Conservation (phyloP, 2,329 filamentous ascomycete genomes). For the Penicillium sclerotigenum region DNA sequence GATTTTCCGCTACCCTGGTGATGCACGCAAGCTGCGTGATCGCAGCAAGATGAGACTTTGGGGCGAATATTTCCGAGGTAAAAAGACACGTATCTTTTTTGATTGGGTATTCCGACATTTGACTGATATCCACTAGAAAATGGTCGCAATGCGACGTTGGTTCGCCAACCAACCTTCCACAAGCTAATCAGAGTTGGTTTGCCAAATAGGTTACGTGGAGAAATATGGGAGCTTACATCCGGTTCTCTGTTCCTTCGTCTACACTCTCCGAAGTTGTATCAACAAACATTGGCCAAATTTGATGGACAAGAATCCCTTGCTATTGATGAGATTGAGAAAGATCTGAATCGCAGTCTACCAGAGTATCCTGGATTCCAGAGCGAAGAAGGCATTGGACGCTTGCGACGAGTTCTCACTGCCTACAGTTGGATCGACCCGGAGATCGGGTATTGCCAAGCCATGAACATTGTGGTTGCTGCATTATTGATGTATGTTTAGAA, state of each 20-base stretch:
- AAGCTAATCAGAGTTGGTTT: slow-evolving; percentile 94
- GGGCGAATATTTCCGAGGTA: slow-evolving; percentile 82
- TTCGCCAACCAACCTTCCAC: slow-evolving; percentile 95
- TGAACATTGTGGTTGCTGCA: slow-evolving; percentile 99
- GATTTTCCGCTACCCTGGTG: slow-evolving; percentile 90
- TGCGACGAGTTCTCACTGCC: slow-evolving; percentile 87
- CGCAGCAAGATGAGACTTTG: slow-evolving; percentile 96
- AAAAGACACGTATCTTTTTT: slow-evolving; percentile 8
- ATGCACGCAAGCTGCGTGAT: slow-evolving; percentile 88
- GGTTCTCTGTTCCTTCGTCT: slow-evolving; percentile 86
- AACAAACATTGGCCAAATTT: slow-evolving; percentile 78
- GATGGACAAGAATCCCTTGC: slow-evolving; percentile 85
- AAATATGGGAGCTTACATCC: slow-evolving; percentile 93
- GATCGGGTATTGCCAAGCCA: slow-evolving; percentile 97
- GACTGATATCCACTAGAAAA: slow-evolving; percentile 60
- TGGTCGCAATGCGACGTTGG: slow-evolving; percentile 83
- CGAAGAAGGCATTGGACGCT: slow-evolving; percentile 85
- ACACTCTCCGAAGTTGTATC: slow-evolving; percentile 78
- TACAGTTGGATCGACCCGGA: slow-evolving; percentile 97
- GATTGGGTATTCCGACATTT: neutral
- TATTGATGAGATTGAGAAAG: slow-evolving; percentile 98
- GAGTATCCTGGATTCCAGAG: slow-evolving; percentile 98
- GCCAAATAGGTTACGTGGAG: slow-evolving; percentile 86
- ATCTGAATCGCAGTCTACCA: slow-evolving; percentile 90
- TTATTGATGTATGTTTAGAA: slow-evolving; percentile 67